These are phyloP conservation scores for Plasmodium coatneyi DNA, from an alignment of 169 alveolate genomes.

Conservation along the genomic window DNA sequence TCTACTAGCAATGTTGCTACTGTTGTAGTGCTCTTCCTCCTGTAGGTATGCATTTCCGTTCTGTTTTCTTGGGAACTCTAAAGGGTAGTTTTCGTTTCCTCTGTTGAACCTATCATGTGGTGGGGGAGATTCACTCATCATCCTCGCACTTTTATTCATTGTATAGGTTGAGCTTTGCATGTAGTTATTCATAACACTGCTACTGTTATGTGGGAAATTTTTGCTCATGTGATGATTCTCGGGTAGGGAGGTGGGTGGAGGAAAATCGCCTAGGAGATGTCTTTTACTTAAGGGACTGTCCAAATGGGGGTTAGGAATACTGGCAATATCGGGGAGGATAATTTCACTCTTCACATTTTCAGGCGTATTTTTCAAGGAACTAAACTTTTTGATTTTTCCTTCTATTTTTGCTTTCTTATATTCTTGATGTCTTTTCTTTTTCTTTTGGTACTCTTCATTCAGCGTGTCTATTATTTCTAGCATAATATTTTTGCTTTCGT, in stretches of 20 bases:
- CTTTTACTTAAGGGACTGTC: constrained; percentile 4
- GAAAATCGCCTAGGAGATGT: not conserved
- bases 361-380: constrained; percentile 48
- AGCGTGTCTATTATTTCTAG: constrained; percentile 41
- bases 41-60: not conserved
- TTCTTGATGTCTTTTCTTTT: constrained; percentile 65
- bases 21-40: not conserved
- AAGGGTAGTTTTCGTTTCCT: not conserved
- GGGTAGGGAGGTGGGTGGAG: not conserved
- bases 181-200: not conserved
- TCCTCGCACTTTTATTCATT: not conserved
- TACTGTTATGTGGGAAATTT: not conserved
- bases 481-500: constrained; percentile 60
- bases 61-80: not conserved
- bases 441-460: constrained; percentile 69
- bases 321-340: constrained; percentile 8
- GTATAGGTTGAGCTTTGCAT: not conserved
- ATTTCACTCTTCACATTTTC: constrained; percentile 30
- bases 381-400: constrained; percentile 60
- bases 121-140: not conserved
- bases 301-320: not conserved
- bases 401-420: constrained; percentile 73
- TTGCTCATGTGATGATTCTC: not conserved
- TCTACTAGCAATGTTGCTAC: not conserved
- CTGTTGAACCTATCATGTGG: not conserved